Base-by-base conservation (phyloP, 495 filamentous ascomycete species). In the Aspergillus conjunctus region DNA sequence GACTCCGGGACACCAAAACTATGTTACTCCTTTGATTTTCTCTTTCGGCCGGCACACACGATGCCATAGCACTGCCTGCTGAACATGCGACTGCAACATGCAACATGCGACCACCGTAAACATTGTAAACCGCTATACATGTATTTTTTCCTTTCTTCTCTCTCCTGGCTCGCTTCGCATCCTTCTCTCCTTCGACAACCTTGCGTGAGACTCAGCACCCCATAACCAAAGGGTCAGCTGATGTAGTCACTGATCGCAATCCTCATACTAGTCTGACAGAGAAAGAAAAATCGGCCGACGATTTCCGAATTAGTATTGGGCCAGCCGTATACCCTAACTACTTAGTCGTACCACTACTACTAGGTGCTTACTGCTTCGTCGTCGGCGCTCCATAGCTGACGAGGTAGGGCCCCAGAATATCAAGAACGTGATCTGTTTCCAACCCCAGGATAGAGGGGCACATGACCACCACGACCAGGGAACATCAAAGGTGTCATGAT, bases 201-300 rank as follows among this genome's bases (percentile, higher is more conserved):
- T 37, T 37, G 34, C 15, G 43, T n/a, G 18, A 17, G 43, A 18
- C 15, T 17, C 43, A 46, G 43, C 15, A 46, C 10, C 1, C 34
- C 34, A 39, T n/a, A 41, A 4, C 1, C 9, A 49, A 51, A 4
- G 18, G 54, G 54, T 56, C 41, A 56, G 54, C 41, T 56, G 54
- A 56, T 44, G 41, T 26, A 18, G 20, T 48, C 10, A n/a, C 20
- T 48, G 4, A 17, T 43, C 17, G 12, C 39, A 14, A 44, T 6
- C 52, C 31, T 34, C 21, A 48, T 56, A 39, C 41, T 45, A 45
- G 48, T 41, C 48, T 39, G n/a, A 34, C 33, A 14, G 39, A 17
- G 7, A 46, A 17, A 15, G 20, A 48, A 18, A 22, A 48, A 7
- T 10, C 5, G 14, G 44, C 44, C 44, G 44, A 48, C n/a, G 44